Evolutionary conservation across 108 stramenopile genomes (phyloP).

Genomic region (Craspedostauros australis): DNA sequence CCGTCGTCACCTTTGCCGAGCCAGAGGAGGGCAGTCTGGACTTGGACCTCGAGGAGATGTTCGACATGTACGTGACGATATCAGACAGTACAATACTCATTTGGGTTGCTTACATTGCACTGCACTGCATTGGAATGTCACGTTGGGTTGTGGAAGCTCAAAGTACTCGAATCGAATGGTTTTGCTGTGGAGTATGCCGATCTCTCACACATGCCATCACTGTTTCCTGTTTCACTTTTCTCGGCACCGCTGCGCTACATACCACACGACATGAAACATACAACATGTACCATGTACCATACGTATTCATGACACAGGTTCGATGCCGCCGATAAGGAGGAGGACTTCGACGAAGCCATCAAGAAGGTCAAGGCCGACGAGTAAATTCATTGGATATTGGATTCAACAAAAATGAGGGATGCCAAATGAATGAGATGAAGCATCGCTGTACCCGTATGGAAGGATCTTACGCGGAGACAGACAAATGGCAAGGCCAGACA

Average conservation of each 20-base stretch:
- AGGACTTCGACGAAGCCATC: constrained; percentile 76
- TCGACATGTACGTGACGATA: constrained; percentile 59
- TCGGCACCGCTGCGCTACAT: no score
- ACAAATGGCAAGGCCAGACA: no score
- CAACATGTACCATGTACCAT: not conserved
- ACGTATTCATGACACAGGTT: constrained; percentile 35
- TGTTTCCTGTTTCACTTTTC: not conserved
- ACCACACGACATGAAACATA: no score
- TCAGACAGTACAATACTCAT: no score
- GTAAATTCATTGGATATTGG: no score
- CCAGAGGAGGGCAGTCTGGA: constrained; percentile 72
- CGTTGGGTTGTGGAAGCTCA: not conserved
- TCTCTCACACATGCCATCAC: not conserved
- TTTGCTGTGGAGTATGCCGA: no score
- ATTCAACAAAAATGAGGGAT: no score
- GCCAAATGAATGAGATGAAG: no score
- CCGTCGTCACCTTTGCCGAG: constrained; percentile 33
- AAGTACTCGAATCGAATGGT: not conserved
- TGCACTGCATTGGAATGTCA: not conserved
- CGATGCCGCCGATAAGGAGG: constrained; percentile 79
- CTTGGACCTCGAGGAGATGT: constrained; percentile 82
- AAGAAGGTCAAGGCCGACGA: constrained; percentile 66
- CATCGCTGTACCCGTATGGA: no score
- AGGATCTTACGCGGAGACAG: no score
- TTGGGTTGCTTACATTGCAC: no score